Conservation (phyloP, 495 filamentous ascomycete genomes). For the Friedmanniomyces simplex region DNA sequence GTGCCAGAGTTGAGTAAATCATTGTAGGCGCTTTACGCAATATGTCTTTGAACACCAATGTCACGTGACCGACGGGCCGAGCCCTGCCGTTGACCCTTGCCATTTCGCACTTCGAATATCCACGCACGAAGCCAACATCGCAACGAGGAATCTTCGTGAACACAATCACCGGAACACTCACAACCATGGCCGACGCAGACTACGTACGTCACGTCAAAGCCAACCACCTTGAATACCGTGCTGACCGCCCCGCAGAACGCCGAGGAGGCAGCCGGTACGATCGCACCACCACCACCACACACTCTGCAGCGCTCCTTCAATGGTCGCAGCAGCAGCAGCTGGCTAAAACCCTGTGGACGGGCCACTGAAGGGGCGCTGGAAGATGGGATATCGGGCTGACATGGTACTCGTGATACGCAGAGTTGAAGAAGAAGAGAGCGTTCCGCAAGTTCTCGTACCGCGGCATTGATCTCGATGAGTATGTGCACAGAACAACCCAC, state of each 20-base stretch:
- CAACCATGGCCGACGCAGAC: slow-evolving; percentile 85
- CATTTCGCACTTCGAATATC: background rate
- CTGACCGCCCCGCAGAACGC: slow-evolving; percentile 53
- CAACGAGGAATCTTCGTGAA: background rate
- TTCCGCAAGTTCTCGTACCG: slow-evolving; percentile 99
- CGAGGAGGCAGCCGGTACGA: slow-evolving; percentile 84
- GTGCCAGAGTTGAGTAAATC: too few species aligned
- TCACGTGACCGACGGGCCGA: background rate
- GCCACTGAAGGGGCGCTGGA: slow-evolving; percentile 27
- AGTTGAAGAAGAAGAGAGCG: slow-evolving; percentile 98
- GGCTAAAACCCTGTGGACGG: slow-evolving; percentile 20
- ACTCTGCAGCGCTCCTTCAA: slow-evolving; percentile 10
- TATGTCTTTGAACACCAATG: too few species aligned
- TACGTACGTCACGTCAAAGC: slow-evolving; percentile 57
- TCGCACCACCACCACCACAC: slow-evolving; percentile 3
- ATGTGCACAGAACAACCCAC: slow-evolving; percentile 34
- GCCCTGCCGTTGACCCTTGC: too few species aligned
- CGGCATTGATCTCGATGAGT: slow-evolving; percentile 98
- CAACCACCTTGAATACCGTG: background rate
- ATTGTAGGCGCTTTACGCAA: too few species aligned
- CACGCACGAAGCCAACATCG: background rate
- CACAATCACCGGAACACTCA: background rate
- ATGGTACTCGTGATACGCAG: slow-evolving; percentile 33
- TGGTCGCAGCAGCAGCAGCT: background rate
- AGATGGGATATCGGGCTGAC: slow-evolving; percentile 34